phyloP scores from a whole-genome alignment of 129 eudicot genomes.

The Sambucus nigra region DNA sequence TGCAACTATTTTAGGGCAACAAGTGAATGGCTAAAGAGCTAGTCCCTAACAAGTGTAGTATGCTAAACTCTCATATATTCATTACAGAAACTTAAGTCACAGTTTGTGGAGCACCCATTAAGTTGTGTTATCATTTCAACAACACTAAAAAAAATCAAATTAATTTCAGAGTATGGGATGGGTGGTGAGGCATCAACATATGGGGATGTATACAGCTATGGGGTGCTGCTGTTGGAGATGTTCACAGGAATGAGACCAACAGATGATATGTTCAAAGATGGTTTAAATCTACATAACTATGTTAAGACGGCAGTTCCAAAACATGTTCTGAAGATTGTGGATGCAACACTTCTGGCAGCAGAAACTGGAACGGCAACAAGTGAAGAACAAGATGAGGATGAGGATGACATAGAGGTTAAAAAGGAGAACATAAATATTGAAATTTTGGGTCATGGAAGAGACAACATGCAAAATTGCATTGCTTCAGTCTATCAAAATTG shows the following conservation, averaged over 20 bases:
- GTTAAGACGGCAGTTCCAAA: background rate
- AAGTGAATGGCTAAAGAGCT: too few species aligned
- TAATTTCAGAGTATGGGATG: conserved; percentile 1
- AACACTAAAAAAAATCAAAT: background rate
- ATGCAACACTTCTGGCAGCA: background rate
- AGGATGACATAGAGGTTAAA: background rate
- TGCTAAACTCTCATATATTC: too few species aligned
- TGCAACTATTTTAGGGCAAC: too few species aligned
- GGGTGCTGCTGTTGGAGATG: background rate
- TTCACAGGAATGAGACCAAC: conserved; percentile 2
- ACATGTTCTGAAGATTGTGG: background rate
- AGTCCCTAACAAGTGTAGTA: too few species aligned
- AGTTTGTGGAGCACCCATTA: background rate
- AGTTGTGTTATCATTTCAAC: background rate
- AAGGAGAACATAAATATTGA: background rate
- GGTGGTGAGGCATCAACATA: background rate
- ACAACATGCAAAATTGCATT: background rate
- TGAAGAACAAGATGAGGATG: background rate
- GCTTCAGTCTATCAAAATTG: conserved; percentile 3
- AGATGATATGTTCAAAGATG: background rate
- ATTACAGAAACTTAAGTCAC: too few species aligned
- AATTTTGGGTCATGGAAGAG: background rate
- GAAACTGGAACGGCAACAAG: background rate
- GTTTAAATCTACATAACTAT: background rate
- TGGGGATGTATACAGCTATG: conserved; percentile 5